Conservation (phyloP, 2,329 filamentous ascomycete genomes). For the Apiospora arundinis region DNA sequence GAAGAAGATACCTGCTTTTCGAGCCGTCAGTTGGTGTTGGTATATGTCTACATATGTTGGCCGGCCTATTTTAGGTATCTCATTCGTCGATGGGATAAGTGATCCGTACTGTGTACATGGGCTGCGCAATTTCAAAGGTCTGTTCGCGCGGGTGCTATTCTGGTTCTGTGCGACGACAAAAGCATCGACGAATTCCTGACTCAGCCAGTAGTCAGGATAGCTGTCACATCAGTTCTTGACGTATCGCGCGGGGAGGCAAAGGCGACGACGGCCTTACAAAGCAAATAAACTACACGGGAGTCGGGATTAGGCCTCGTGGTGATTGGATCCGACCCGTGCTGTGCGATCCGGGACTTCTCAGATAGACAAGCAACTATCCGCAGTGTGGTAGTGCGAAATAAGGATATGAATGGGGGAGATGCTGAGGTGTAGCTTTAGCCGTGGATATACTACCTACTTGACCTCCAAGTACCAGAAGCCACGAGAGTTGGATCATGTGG, state of each 20-base stretch:
- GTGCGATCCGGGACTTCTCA: slow-evolving; percentile 29
- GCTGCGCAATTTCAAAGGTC: slow-evolving; percentile 9
- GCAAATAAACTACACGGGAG: slow-evolving; percentile 30
- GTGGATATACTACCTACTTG: neutral
- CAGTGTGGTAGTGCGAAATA: slow-evolving; percentile 31
- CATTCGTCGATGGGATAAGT: neutral
- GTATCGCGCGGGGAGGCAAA: slow-evolving; percentile 29
- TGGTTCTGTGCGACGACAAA: slow-evolving; percentile 12
- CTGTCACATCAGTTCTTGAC: slow-evolving; percentile 30
- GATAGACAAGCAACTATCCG: slow-evolving; percentile 36
- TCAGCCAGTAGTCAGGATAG: slow-evolving; percentile 33
- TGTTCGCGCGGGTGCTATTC: slow-evolving; percentile 6
- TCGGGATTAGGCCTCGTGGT: slow-evolving; percentile 33
- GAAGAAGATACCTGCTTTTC: neutral
- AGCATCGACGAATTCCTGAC: slow-evolving; percentile 25
- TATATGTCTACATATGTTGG: neutral
- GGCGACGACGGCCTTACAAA: slow-evolving; percentile 27
- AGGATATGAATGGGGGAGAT: slow-evolving; percentile 21
- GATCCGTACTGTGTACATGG: neutral
- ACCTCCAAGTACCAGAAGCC: neutral
- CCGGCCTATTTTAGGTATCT: neutral
- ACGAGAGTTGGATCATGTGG: neutral
- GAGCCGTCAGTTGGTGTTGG: neutral
- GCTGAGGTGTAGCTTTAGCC: slow-evolving; percentile 18
- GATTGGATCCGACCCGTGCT: slow-evolving; percentile 35